These are phyloP conservation scores for Carex arenaria DNA, from an alignment of 202 grass and related monocot species.

Conservation along the genomic window DNA sequence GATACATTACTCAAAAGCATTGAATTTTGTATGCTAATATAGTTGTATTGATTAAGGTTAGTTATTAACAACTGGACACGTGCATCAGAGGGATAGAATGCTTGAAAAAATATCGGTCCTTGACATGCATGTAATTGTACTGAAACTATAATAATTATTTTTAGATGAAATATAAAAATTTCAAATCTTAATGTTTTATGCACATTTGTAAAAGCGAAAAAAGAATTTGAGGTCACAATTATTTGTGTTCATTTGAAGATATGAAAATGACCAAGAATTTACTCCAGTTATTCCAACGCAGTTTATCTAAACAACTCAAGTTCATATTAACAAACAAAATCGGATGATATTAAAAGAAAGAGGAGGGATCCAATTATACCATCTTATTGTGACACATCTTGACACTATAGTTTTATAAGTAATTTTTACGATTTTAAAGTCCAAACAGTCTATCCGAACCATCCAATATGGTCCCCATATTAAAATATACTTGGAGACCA, in stretches of 20 bases:
- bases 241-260: not conserved
- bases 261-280: not conserved
- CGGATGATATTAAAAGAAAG: not conserved
- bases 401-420: no score
- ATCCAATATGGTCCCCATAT: no score
- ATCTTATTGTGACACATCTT: no score
- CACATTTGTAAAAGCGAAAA: not conserved
- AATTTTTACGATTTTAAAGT: no score
- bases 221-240: not conserved
- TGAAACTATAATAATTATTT: not conserved
- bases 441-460: no score
- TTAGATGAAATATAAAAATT: not conserved
- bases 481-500: no score
- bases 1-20: conserved; percentile 19
- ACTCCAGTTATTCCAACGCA: not conserved
- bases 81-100: not conserved
- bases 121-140: not conserved
- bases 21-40: conserved; percentile 20
- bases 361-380: no score
- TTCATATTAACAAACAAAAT: not conserved
- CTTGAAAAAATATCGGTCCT: not conserved
- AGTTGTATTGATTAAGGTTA: conserved; percentile 1
- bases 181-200: not conserved
- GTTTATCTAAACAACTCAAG: not conserved
- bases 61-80: conserved; percentile 2